phyloP scores from a whole-genome alignment of 495 filamentous ascomycete species.

The Cryomyces antarcticus region DNA sequence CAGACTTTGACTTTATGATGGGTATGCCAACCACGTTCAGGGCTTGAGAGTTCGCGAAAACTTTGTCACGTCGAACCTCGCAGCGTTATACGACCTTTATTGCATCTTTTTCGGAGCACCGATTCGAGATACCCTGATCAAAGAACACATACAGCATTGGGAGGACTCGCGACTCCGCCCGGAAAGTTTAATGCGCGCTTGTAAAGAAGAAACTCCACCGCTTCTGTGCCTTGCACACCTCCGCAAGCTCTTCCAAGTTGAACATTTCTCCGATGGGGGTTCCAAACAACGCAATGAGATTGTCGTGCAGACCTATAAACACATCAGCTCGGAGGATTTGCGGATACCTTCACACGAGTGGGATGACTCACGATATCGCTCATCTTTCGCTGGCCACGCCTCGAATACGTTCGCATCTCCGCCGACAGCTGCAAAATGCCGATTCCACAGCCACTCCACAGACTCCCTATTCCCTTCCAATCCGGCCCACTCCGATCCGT shows the following conservation, averaged over 20 bases:
- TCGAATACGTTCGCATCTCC: conserved; percentile 31
- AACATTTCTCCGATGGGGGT: conserved; percentile 39
- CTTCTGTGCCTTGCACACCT: conserved; percentile 22
- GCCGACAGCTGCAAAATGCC: conserved; percentile 30
- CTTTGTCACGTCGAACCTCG: too few relatives aligned
- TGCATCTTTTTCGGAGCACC: too few relatives aligned
- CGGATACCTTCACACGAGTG: background rate
- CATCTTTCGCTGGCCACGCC: conserved; percentile 5
- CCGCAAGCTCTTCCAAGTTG: conserved; percentile 29
- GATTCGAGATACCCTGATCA: background rate
- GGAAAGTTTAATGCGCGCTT: conserved; percentile 32
- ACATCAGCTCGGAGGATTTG: conserved; percentile 7
- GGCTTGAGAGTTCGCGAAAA: too few relatives aligned
- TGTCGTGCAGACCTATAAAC: conserved; percentile 24
- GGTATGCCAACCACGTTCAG: too few relatives aligned
- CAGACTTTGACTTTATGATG: too few relatives aligned
- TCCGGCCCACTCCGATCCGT: conserved; percentile 24
- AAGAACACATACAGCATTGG: conserved; percentile 23
- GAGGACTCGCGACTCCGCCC: conserved; percentile 33
- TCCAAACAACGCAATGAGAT: conserved; percentile 33
- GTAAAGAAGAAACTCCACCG: conserved; percentile 33
- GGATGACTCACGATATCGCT: background rate
- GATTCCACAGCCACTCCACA: conserved; percentile 29
- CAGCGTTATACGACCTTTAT: too few relatives aligned
- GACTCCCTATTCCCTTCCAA: conserved; percentile 24